Base-by-base conservation (phyloP, 306 rosid species). In the Pueraria montana region DNA sequence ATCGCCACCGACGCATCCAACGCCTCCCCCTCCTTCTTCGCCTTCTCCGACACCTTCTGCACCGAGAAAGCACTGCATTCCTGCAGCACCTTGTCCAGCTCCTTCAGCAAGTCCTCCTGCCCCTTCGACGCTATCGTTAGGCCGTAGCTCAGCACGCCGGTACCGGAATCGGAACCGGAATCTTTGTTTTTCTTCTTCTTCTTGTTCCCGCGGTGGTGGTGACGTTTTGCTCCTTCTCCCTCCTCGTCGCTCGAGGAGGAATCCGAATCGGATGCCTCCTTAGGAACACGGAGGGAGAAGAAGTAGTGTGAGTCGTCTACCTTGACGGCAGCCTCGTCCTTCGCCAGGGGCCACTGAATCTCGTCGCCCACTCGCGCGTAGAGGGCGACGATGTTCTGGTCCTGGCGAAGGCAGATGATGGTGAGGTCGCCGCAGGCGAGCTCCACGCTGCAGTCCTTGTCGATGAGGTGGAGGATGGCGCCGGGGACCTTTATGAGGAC, bases 81-180 rank as follows among this genome's bases (percentile, higher is more conserved):
- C 65, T 82, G 76, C 88, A 96, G 66, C 84, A 94, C 78, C 45
- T 74, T 80, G 38, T 96, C 98, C 74, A 96, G 81, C 49, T 90
- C 75, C 89, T 78, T 84, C 81, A 96, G 66, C 84, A 91, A 55
- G 32, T 10, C 76, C 86, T 88, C 94, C 42, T 96, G 96, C 26
- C 97, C 99, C 74, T 91, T 96, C 3, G 95, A 88, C 21, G 96
- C 97, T 9, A 96, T 89, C 76, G 99, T 94, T 88, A 96, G 71
- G 2, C 99, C 98, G 50, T 96, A 94, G 36, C 91, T 96, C 86
- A 94, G 70, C 78, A 92, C 66, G 1, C 8, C 16, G 6, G 38
- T 17, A 11, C 77, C 79, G 0, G 70, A 2, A 63, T 56, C 30
- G 0, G 18, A 26, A 26, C 20, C 11, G 11, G 49, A 17, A 18